Base-by-base conservation (phyloP, 2,329 filamentous ascomycete species). In the Fusarium begoniae region DNA sequence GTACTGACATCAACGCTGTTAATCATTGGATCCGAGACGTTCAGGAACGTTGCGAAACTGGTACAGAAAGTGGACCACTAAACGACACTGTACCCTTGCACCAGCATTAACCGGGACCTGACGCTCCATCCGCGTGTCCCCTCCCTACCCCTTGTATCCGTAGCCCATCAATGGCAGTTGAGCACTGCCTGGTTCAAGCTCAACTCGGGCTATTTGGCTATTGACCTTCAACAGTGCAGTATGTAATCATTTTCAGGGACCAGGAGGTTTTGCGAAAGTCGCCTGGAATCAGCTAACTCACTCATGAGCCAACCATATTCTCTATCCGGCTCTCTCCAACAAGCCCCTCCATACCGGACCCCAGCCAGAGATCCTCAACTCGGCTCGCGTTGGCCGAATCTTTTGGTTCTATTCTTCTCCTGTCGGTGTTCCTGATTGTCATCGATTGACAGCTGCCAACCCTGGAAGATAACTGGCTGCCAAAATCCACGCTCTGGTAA, bases 21-120 rank as follows among this genome's bases (percentile, higher is more conserved):
- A 26, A 62, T 35, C 35, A 69, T 70, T 65, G 66, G 58, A 40
- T 41, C 59, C 56, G 54, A 74, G 71, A 69, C 63, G 56, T 56
- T 38, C 61, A 73, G 57, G 66, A 59, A 73, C 70, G 71, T 71
- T 72, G 68, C 56, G 63, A 64, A 56, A 69, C 64, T 38, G 57
- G 43, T 63, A 40, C 50, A 58, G 56, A 6, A 28, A 54, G 69
- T 60, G 64, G 65, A 40, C 37, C 51, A 69, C 56, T 48, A 57
- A 54, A 40, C 28, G 53, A 38, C 43, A 35, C 14, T 35, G 32
- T 15, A 69, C 51, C 71, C 71, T 64, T 69, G 72, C 45, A 65
- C 67, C 47, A 65, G 51, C 56, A 55, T 47, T 54, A 55, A 63
- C 54, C 40, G 41, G 69, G 68, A 58, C 72, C 56, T 58, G 47